Evolutionary conservation across 2,329 filamentous ascomycete genomes (phyloP), one percentile per base, ranked within the genome.

Genomic region (Cordyceps cateniannulata): DNA sequence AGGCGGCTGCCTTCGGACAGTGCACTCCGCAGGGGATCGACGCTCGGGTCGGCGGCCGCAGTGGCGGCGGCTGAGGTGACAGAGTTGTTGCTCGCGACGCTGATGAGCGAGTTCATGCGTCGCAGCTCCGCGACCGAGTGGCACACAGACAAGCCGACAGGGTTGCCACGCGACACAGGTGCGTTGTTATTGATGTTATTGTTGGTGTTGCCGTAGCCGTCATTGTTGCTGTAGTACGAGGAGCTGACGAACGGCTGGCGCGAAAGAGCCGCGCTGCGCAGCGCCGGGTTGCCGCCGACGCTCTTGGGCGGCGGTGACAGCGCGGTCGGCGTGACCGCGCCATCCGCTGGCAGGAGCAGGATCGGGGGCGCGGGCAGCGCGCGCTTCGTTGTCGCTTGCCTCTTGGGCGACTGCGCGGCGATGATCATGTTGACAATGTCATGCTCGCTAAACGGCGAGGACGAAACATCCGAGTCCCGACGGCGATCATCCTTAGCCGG

Each of bases 81-180:
- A 0, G 78, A 77, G 1, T 73, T 72, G 20, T 70, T 69, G 71
- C 78, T 80, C 60, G 75, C 72, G 2, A 75, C 72, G 66, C 77
- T 81, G 49, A 81, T 66, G 58, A 78, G 71, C 69, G 79, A 83
- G 71, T 85, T 84, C 81, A 84, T 85, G 55, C 81, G 75, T 10
- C 82, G 77, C 60, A 85, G 77, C 68, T 83, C 78, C 20, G 76
- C 76, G 32, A 84, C 77, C 2, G 80, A 75, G 62, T 69, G 71
- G n/a, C 76, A 71, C 14, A 80, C 67, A 7, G 67, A 61, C 67
- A 64, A 56, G 57, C 20, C 61, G 35, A 10, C 20, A 10, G 12
- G n/a, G 42, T 20, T 6, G 9, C 22, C 7, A 22, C 22, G 44
- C 10, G 32, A 35, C 32, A 35, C 3, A 12, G 20, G 2, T 9